Base-by-base conservation (phyloP, 176 grass and related monocot species). In the Avena sativa region DNA sequence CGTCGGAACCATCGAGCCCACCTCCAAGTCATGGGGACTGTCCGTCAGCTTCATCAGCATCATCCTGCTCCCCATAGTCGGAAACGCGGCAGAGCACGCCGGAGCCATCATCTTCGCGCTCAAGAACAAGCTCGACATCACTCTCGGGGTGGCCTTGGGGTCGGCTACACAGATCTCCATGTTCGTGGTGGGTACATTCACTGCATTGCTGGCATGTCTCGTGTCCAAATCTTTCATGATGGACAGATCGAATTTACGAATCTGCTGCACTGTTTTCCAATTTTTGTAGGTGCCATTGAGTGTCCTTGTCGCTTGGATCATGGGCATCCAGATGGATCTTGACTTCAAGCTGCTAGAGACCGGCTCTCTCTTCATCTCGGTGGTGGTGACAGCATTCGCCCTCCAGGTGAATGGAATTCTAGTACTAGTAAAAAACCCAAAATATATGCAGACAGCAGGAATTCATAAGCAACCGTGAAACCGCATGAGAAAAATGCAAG, bases 141-240 rank as follows among this genome's bases (percentile, higher is more conserved):
- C 94, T 23, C 91, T 96, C 19, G 94, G 94, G 20, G 94, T 96
- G 14, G 90, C 94, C 6, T 84, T 96, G 78, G 94, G 94, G 32
- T 96, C 94, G 17, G 94, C 94, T n/a, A 94, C 90, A 30, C 94
- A 96, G 79, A 96, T 96, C 36, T 94, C 94, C 75, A 90, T 96
- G 92, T 96, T 96, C 67, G 94, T 96, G 92, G 94, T 96, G 76
- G 79, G 94, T 89, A 84, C 72, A 75, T 26, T 59, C 56, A 69
- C 19, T 61, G 6, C 23, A 26, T 28, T 43, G 23, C 47, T 44
- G 79, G 48, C 55, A 77, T 47, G 58, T 57, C 48, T 60, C 8
- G 2, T 51, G 43, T 70, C 62, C 48, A 67, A 71, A 65, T 77
- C 60, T 59, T 82, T 23, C 53, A 59, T 82, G 15, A 46, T 65